Evolutionary conservation across 2,329 filamentous ascomycete genomes (phyloP), one percentile per base, ranked within the genome.

Genomic region (Hansfordia pulvinata): DNA sequence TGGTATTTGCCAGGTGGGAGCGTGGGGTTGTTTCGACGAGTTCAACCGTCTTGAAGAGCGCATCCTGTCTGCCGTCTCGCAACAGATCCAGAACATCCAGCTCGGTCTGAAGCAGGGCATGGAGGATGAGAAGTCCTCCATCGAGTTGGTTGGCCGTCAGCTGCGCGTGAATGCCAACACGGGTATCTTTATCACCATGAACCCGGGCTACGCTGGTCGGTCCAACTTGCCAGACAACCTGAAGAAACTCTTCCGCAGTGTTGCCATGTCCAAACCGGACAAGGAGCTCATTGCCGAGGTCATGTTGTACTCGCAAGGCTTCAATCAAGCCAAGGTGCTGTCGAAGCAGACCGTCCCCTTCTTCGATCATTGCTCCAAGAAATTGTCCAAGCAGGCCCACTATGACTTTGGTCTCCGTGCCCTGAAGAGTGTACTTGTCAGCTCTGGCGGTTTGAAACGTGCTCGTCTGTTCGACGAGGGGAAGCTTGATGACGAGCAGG

Each of bases 161-260:
- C 67, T 98, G 25, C 73, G 68, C 35, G 90, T 99, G 39, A 92
- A 93, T 44, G 66, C 69, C 34, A 93, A 94, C 49, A 96, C 92
- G 26, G 90, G 90, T 41, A 90, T 99, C 49, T 99, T 99, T 62
- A 98, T 99, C 51, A 99, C 90, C 20, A 98, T 99, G 92, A 99
- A 99, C 53, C 90, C 90, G 51, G 90, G 90, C 27, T 99, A 99
- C 56, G 90, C 90, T 28, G 90, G 90, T 30, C 83, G 90, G 54
- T 99, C 90, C 26, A 98, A 98, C 55, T 60, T 99, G 45, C 90
- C 90, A 3, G 90, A 99, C 58, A 99, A 99, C 52, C 56, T 99
- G 60, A 99, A 99, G 73, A 99, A 98, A 58, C 64, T 99, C 20
- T 99, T 99, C 73, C 78, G 92, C 49, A 98, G 90, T 46, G 86